Base-by-base conservation (phyloP, 140 eudicot genomes). In the Flaveria floridana region DNA sequence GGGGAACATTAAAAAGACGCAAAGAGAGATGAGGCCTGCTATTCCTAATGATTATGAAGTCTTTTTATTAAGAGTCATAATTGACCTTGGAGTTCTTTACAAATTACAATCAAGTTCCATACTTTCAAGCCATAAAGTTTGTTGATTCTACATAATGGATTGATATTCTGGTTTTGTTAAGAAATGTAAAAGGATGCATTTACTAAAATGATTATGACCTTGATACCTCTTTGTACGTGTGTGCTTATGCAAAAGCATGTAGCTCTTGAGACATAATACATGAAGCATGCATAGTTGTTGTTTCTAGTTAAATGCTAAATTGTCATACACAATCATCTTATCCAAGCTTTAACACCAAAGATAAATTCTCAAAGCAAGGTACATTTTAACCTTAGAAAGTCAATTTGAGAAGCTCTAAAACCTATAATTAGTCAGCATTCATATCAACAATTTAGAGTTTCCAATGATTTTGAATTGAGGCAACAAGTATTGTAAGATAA, bases 331-430 rank as follows among this genome's bases (percentile, higher is more conserved):
- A n/a, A 65, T 16, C 23, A 65, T 37, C 44, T 25, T 1, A 26
- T 62, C 13, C 41, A 23, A 62, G 11, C 16, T 59, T 59, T 21
- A 11, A 21, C 66, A 59, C 66, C 66, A 28, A 64, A 64, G 47
- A 37, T n/a, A 3, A 16, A 37, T 39, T n/a, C n/a, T 37, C 15
- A 56, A 41, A 1, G 19, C 9, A 18, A 55, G n/a, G 37, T 57
- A 37, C 34, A 71, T 4, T 53, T 16, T 53, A 34, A 11, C 52
- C 37, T 52, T 34, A 34, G 6, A 57, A 71, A 71, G 28, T 10
- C 42, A 39, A 39, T 0, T 37, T 57, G 23, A 55, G 39, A 72
- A 72, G 55, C 67, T 18, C 67, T 72, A 72, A 72, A 55, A 16
- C 12, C 10, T 20, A 23, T 23, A 47, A 68, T 2, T 9, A 46